Conservation (phyloP, 805 yeast genomes). For the Saturnispora kantuleensis region DNA sequence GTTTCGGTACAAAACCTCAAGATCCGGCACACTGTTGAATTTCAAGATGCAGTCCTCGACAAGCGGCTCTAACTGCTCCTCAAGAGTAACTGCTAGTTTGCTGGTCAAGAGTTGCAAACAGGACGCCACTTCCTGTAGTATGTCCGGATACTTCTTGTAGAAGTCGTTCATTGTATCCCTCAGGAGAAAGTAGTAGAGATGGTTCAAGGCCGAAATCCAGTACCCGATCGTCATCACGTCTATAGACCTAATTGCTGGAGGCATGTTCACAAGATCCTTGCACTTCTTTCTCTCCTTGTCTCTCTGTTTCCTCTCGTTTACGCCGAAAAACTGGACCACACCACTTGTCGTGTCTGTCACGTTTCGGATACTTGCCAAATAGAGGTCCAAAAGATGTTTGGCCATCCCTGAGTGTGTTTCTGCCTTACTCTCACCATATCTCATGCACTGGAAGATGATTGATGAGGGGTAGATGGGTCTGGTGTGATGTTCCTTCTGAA, state of each 20-base stretch:
- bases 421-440: slow-evolving; percentile 53
- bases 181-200: slow-evolving; percentile 65
- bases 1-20: slow-evolving; percentile 66
- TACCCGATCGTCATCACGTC: slow-evolving; percentile 69
- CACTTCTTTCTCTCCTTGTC: slow-evolving; percentile 12
- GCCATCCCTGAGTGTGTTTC: slow-evolving; percentile 43
- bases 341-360: slow-evolving; percentile 54
- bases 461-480: slow-evolving; percentile 57
- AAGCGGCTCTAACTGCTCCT: slow-evolving; percentile 45
- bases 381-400: slow-evolving; percentile 48
- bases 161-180: slow-evolving; percentile 49
- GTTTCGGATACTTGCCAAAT: slow-evolving; percentile 51
- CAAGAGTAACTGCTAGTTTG: slow-evolving; percentile 58
- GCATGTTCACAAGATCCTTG: slow-evolving; percentile 4
- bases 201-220: slow-evolving; percentile 78
- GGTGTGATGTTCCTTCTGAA: slow-evolving; percentile 38
- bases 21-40: slow-evolving; percentile 75
- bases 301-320: slow-evolving; percentile 17
- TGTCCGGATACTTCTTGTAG: slow-evolving; percentile 42
- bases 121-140: slow-evolving; percentile 49
- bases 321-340: slow-evolving; percentile 27
- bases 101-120: slow-evolving; percentile 51
- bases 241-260: slow-evolving; percentile 19
- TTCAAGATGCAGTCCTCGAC: slow-evolving; percentile 62
- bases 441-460: slow-evolving; percentile 55